These are phyloP conservation scores for Aspergillus affinis DNA, from an alignment of 495 filamentous ascomycete genomes.

Conservation along the genomic window DNA sequence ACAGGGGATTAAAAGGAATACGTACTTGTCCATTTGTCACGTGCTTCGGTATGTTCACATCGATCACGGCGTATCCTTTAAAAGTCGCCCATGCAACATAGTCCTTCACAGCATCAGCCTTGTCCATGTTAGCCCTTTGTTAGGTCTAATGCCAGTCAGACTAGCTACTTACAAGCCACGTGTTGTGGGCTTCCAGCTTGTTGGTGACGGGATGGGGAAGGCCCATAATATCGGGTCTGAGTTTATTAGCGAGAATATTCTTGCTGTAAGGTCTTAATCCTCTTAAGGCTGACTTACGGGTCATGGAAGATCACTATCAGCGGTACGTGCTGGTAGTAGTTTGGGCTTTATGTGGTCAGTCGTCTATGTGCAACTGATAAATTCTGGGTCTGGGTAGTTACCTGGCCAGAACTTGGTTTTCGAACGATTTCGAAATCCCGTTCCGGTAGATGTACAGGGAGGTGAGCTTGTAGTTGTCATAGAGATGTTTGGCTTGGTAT, in stretches of 20 bases:
- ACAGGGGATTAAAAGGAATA: background rate
- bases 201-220: slow-evolving; percentile 67
- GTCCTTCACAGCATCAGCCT: slow-evolving; percentile 74
- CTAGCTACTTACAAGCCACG: slow-evolving; percentile 70
- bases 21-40: slow-evolving; percentile 47
- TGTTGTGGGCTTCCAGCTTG: slow-evolving; percentile 75
- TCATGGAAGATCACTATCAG: slow-evolving; percentile 81
- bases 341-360: slow-evolving; percentile 38
- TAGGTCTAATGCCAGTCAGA: slow-evolving; percentile 8
- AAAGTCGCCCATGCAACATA: slow-evolving; percentile 81
- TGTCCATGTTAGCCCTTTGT: slow-evolving; percentile 40
- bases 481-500: slow-evolving; percentile 68
- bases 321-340: slow-evolving; percentile 51
- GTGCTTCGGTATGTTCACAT: slow-evolving; percentile 83
- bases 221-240: slow-evolving; percentile 69
- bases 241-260: slow-evolving; percentile 21
- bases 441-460: slow-evolving; percentile 72
- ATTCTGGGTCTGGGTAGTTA: slow-evolving; percentile 28
- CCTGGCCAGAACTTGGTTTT: slow-evolving; percentile 88
- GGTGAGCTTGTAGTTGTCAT: slow-evolving; percentile 70
- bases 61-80: slow-evolving; percentile 76
- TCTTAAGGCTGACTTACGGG: slow-evolving; percentile 53
- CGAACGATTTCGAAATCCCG: slow-evolving; percentile 71
- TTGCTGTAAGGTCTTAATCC: background rate
- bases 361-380: background rate